phyloP scores from a whole-genome alignment of 805 yeast genomes.

The Candida krabiensis region DNA sequence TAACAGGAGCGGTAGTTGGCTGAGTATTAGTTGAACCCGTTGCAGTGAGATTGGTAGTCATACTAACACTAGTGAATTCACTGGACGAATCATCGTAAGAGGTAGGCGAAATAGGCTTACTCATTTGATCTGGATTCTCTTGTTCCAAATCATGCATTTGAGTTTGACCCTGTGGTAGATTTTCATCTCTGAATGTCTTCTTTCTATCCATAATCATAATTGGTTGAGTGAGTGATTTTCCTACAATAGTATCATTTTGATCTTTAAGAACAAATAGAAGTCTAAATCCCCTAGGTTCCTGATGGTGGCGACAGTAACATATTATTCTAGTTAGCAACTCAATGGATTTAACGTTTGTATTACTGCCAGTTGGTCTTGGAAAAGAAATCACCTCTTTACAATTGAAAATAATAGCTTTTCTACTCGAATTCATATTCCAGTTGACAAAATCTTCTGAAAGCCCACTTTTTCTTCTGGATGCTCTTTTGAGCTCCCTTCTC shows the following conservation, averaged over 20 bases:
- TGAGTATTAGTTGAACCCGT: conserved; percentile 7
- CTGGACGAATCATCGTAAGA: conserved; percentile 37
- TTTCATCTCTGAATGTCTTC: conserved; percentile 51
- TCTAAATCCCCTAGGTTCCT: conserved; percentile 82
- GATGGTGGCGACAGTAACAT: conserved; percentile 95
- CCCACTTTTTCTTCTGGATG: conserved; percentile 87
- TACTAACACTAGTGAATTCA: conserved; percentile 26
- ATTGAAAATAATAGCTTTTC: conserved; percentile 87
- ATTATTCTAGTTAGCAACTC: conserved; percentile 74
- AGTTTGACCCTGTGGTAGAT: conserved; percentile 30
- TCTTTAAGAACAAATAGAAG: conserved; percentile 68
- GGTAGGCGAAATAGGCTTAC: conserved; percentile 22
- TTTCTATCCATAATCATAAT: conserved; percentile 95
- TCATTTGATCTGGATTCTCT: too few relatives aligned
- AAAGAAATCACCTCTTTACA: conserved; percentile 83
- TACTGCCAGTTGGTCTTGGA: conserved; percentile 51
- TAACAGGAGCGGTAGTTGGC: conserved; percentile 3
- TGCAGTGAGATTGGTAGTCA: conserved; percentile 9
- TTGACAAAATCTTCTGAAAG: conserved; percentile 68
- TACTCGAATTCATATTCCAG: conserved; percentile 72
- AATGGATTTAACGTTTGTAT: conserved; percentile 35
- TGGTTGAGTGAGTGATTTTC: conserved; percentile 66
- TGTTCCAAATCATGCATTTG: background rate
- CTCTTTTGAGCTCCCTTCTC: conserved; percentile 90
- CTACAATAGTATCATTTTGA: conserved; percentile 60